These are phyloP conservation scores for Aureobasidium zeae DNA, from an alignment of 2,329 filamentous ascomycete species.

Conservation along the genomic window DNA sequence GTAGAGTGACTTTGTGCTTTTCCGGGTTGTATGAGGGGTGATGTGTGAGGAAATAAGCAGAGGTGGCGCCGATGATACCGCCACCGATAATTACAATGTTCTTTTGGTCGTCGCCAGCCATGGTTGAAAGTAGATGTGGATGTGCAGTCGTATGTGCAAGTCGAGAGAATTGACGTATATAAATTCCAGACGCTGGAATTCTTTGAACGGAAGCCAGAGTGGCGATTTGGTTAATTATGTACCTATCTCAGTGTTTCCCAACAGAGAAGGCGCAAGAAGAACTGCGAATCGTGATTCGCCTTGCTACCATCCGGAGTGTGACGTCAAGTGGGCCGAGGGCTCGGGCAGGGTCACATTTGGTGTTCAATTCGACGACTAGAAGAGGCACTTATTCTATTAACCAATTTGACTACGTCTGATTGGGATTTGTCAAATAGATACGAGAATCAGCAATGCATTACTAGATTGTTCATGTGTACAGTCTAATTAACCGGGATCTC, in stretches of 20 bases:
- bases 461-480: neutral
- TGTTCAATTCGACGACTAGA: too few species aligned
- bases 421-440: too few species aligned
- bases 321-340: slow-evolving; percentile 3
- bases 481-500: too few species aligned
- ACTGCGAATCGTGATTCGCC: slow-evolving; percentile 11
- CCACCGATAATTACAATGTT: slow-evolving; percentile 50
- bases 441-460: too few species aligned
- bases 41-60: slow-evolving; percentile 82
- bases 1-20: slow-evolving; percentile 68
- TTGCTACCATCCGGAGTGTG: slow-evolving; percentile 3
- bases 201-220: slow-evolving; percentile 7
- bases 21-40: slow-evolving; percentile 70
- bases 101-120: slow-evolving; percentile 24
- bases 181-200: neutral
- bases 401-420: too few species aligned
- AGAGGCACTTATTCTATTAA: too few species aligned
- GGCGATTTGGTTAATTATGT: too few species aligned
- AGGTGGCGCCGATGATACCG: slow-evolving; percentile 85
- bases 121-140: slow-evolving; percentile 19
- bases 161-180: neutral
- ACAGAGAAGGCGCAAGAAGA: slow-evolving; percentile 12
- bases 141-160: neutral
- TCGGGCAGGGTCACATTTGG: slow-evolving; percentile 4
- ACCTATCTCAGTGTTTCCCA: neutral